Percentiles rank a stretch among this genome's conserved stretches.
Conservation (phyloP, 768 basidiomycete genomes). For the Naematelia encephala region DNA sequence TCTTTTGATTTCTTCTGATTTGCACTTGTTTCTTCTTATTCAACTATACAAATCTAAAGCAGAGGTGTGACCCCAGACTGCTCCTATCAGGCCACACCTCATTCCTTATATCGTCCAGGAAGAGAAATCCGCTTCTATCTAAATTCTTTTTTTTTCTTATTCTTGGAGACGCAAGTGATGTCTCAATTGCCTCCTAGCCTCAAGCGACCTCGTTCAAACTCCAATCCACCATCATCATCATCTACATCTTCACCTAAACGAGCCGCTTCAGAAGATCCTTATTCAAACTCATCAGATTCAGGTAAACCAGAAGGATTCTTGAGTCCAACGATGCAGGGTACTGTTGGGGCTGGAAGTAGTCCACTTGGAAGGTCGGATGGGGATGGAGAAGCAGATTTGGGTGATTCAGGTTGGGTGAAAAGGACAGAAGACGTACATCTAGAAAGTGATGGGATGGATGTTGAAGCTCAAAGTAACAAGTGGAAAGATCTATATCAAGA, state of each 20-base stretch:
- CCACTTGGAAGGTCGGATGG: conserved; percentile 16
- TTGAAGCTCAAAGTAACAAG: conserved; percentile 11
- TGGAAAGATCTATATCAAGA: conserved; percentile 29
- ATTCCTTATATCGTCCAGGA: conserved; percentile 4
- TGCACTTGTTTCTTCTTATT: neutral
- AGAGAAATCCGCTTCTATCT: too few species aligned
- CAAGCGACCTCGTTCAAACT: conserved; percentile 47
- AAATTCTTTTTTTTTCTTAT: too few species aligned
- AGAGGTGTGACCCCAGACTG: neutral
- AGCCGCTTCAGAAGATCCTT: conserved; percentile 65
- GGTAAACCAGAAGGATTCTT: conserved; percentile 4
- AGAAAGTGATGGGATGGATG: conserved; percentile 13
- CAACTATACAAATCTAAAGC: neutral
- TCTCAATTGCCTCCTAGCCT: conserved; percentile 17
- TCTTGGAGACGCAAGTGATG: neutral
- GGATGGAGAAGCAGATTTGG: conserved; percentile 17
- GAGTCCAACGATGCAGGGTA: neutral
- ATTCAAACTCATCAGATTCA: conserved; percentile 18
- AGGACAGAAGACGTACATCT: conserved; percentile 35
- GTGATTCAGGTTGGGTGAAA: conserved; percentile 28
- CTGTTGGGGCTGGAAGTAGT: conserved; percentile 19
- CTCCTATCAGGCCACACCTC: neutral
- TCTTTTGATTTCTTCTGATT: neutral
- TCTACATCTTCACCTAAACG: conserved; percentile 65
- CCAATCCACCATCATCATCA: conserved; percentile 35